phyloP scores from a whole-genome alignment of 2,329 filamentous ascomycete genomes.

The Monosporascus ibericus region DNA sequence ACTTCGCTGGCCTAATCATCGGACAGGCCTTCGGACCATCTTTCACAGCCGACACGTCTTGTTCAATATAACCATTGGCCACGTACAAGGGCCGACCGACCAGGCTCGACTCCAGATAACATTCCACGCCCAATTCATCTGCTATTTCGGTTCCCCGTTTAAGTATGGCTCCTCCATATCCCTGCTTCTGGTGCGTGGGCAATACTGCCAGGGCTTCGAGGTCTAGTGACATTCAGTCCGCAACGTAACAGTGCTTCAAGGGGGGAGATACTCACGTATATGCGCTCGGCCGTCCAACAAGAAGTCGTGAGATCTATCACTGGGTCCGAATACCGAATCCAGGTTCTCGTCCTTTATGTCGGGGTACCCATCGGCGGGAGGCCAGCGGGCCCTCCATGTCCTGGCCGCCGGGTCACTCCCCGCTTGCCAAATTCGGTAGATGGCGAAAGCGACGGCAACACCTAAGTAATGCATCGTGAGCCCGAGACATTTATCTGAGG shows the following conservation, averaged over 20 bases:
- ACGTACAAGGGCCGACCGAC: constrained; percentile 7
- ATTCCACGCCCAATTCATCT: constrained; percentile 8
- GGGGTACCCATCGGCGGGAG: background rate
- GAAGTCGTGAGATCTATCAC: background rate
- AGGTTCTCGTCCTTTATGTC: background rate
- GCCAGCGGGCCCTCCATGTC: background rate
- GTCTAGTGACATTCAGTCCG: constrained; percentile 1
- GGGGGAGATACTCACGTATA: background rate
- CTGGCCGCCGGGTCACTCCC: background rate
- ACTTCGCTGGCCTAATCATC: constrained; percentile 8
- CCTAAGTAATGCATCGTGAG: background rate
- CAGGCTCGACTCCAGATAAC: constrained; percentile 8
- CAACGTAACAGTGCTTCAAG: background rate
- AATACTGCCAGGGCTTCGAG: constrained; percentile 8
- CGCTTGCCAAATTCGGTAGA: background rate
- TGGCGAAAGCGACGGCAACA: background rate
- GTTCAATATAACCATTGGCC: constrained; percentile 7
- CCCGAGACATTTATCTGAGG: too few relatives aligned
- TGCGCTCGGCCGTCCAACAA: background rate
- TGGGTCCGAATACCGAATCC: background rate
- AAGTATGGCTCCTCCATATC: constrained; percentile 6
- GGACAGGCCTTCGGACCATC: background rate
- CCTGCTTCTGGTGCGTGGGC: constrained; percentile 5
- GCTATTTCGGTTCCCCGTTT: constrained; percentile 10
- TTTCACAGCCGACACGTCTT: constrained; percentile 6